Conservation (phyloP, 805 yeast genomes). For the Yarrowia keelungensis region DNA sequence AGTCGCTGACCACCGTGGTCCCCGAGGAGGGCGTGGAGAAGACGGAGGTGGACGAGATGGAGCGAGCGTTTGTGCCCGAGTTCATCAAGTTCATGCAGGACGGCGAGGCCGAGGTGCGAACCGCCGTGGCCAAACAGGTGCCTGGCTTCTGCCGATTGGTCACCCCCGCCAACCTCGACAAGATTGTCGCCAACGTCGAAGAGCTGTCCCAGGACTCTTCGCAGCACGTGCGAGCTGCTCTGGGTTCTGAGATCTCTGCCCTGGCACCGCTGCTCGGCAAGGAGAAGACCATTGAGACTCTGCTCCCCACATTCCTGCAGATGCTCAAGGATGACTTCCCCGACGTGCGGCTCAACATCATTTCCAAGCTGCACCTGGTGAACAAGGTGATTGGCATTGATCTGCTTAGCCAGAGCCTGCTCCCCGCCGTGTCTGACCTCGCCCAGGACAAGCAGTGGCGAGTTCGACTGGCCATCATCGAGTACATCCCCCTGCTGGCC, state of each 20-base stretch:
- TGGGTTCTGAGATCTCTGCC: conserved; percentile 86
- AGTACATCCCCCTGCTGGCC: conserved; percentile 93
- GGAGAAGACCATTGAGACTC: conserved; percentile 78
- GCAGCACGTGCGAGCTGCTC: conserved; percentile 90
- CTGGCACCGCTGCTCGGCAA: conserved; percentile 85
- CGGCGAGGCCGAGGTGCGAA: conserved; percentile 95
- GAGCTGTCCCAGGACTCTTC: conserved; percentile 87
- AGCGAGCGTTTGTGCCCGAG: conserved; percentile 67
- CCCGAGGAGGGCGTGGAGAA: conserved; percentile 24
- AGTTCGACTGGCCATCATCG: conserved; percentile 94
- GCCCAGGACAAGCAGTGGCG: conserved; percentile 99
- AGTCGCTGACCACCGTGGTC: conserved; percentile 54
- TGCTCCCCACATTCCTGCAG: conserved; percentile 85
- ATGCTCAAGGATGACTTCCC: conserved; percentile 98
- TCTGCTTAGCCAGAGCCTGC: conserved; percentile 78
- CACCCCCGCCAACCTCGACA: conserved; percentile 61
- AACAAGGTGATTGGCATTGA: conserved; percentile 95
- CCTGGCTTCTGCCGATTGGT: conserved; percentile 58
- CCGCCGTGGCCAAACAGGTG: conserved; percentile 89
- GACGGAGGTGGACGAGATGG: conserved; percentile 58
- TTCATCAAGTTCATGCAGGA: conserved; percentile 83
- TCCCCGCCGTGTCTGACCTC: conserved; percentile 94
- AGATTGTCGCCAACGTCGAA: conserved; percentile 82
- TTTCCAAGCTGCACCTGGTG: conserved; percentile 87
- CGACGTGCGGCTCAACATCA: conserved; percentile 92